Conservation (phyloP, 2,329 filamentous ascomycete genomes). For the Pseudodiploospora longispora region DNA sequence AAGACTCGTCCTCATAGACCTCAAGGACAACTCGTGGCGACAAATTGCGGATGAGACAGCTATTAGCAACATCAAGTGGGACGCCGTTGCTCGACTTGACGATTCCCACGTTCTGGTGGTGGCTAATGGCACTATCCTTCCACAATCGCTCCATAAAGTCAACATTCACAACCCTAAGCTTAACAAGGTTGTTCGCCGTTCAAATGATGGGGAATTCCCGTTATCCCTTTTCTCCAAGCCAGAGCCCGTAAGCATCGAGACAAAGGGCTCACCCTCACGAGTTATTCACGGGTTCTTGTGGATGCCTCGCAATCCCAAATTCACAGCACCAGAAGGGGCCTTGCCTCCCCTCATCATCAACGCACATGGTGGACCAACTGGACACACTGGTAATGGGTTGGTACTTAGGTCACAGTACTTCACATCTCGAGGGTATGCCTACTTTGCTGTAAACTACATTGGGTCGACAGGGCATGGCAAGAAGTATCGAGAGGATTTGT, state of each 20-base stretch:
- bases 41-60: slow-evolving; percentile 20
- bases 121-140: slow-evolving; percentile 23
- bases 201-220: slow-evolving; percentile 23
- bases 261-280: slow-evolving; percentile 19
- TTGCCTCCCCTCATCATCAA: slow-evolving; percentile 42
- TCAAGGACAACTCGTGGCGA: slow-evolving; percentile 22
- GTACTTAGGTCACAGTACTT: slow-evolving; percentile 41
- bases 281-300: slow-evolving; percentile 39
- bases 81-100: slow-evolving; percentile 27
- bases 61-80: slow-evolving; percentile 25
- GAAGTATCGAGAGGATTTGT: slow-evolving; percentile 40
- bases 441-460: slow-evolving; percentile 42
- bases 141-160: slow-evolving; percentile 27
- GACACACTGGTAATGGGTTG: slow-evolving; percentile 33
- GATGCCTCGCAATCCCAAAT: slow-evolving; percentile 39
- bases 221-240: slow-evolving; percentile 28
- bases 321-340: slow-evolving; percentile 24
- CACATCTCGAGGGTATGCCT: slow-evolving; percentile 46
- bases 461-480: slow-evolving; percentile 44
- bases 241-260: slow-evolving; percentile 23
- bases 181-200: slow-evolving; percentile 23
- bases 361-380: slow-evolving; percentile 45
- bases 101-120: slow-evolving; percentile 29
- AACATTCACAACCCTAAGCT: slow-evolving; percentile 17
- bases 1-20: slow-evolving; percentile 29